Evolutionary conservation across 1,284 basidiomycete genomes (phyloP).

Genomic region (Phellopilus nigrolimitatus): DNA sequence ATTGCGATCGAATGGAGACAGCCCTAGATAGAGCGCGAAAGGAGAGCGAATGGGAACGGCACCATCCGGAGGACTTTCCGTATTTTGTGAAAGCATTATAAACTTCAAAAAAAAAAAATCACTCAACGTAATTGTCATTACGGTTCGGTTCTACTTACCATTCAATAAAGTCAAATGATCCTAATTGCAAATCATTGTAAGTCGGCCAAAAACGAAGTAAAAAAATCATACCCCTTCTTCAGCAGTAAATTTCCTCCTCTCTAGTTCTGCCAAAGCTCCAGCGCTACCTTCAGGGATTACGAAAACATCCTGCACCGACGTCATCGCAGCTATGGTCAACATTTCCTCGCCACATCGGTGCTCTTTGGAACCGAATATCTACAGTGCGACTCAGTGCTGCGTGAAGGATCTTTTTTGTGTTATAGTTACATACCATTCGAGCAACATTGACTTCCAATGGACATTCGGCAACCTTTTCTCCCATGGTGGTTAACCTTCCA

Average conservation of each 20-base stretch:
- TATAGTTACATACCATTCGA: constrained; percentile 55
- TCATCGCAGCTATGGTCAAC: constrained; percentile 94
- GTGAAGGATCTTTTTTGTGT: constrained; percentile 28
- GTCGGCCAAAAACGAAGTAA: constrained; percentile 4
- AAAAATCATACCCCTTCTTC: constrained; percentile 76
- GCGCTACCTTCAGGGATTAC: constrained; percentile 80
- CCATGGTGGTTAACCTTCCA: constrained; percentile 60
- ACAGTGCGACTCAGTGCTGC: constrained; percentile 10
- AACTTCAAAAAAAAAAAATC: constrained; percentile 39
- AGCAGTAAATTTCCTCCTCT: constrained; percentile 91
- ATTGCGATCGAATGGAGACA: constrained; percentile 85
- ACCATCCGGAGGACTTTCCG: constrained; percentile 85
- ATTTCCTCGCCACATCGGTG: constrained; percentile 90
- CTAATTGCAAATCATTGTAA: constrained; percentile 36
- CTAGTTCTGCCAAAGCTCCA: constrained; percentile 82
- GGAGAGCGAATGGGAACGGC: constrained; percentile 86
- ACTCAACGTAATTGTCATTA: constrained; percentile 19
- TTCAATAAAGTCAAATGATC: constrained; percentile 92
- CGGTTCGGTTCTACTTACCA: constrained; percentile 56
- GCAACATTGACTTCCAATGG: constrained; percentile 74
- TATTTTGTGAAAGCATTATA: constrained; percentile 89
- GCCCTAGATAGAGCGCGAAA: constrained; percentile 91
- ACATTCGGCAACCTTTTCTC: constrained; percentile 72
- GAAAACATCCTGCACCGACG: constrained; percentile 86
- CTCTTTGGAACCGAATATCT: constrained; percentile 84